Evolutionary conservation across 257 asterid genomes (phyloP).

Genomic region (Capsicum rhomboideum): DNA sequence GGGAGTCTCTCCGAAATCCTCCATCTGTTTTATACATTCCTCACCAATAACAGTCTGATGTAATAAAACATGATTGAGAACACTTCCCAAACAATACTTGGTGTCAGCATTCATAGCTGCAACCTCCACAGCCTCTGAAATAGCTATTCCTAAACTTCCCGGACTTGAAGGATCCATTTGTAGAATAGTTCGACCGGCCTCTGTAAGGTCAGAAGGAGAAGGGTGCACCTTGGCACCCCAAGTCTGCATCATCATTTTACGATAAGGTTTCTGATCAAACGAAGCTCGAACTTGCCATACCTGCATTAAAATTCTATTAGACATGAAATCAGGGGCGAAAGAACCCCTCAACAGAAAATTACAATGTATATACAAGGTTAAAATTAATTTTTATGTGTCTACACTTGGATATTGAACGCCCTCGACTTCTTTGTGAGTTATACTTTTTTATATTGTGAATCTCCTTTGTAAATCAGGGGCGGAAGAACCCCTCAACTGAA

Average conservation of each 20-base stretch:
- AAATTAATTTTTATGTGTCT: too few relatives aligned
- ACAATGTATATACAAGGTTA: neutral
- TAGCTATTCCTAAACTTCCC: conserved; percentile 92
- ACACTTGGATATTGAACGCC: too few relatives aligned
- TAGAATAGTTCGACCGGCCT: conserved; percentile 59
- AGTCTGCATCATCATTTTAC: conserved; percentile 91
- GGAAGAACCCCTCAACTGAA: too few relatives aligned
- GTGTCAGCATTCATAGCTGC: conserved; percentile 59
- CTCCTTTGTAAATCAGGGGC: too few relatives aligned
- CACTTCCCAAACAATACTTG: conserved; percentile 87
- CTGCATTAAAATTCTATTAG: conserved; percentile 11
- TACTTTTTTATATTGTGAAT: too few relatives aligned
- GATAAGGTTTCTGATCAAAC: conserved; percentile 86
- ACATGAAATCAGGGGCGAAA: neutral
- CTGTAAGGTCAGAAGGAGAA: conserved; percentile 71
- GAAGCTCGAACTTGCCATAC: conserved; percentile 98
- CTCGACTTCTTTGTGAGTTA: too few relatives aligned
- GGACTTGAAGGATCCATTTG: conserved; percentile 64
- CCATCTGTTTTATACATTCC: conserved; percentile 94
- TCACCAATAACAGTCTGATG: conserved; percentile 92
- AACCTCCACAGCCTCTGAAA: conserved; percentile 91
- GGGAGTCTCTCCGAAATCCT: conserved; percentile 73
- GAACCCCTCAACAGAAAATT: neutral
- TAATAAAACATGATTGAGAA: conserved; percentile 79
- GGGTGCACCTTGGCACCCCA: conserved; percentile 99